Percentiles rank a stretch among this genome's conserved stretches.
Conservation (phyloP, 768 basidiomycete species). For the Clitopilus passeckerianus region DNA sequence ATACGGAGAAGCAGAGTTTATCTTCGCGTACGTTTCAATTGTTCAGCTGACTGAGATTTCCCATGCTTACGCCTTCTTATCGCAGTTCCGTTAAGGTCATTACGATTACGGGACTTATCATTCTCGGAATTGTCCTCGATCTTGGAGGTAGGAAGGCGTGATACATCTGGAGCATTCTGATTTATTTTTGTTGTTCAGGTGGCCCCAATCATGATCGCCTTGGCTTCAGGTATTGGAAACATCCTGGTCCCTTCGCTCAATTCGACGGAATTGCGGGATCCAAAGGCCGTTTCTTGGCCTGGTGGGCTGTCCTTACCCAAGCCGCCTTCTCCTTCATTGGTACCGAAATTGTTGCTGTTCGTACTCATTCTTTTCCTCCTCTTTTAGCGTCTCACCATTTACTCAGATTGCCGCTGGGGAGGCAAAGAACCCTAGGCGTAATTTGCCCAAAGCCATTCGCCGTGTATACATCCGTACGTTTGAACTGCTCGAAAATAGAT, state of each 20-base stretch:
- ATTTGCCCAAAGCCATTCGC: slow-evolving; percentile 59
- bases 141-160: slow-evolving; percentile 50
- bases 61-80: not conserved
- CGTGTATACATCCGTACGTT: slow-evolving; percentile 63
- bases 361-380: slow-evolving; percentile 14
- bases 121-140: slow-evolving; percentile 72
- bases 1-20: slow-evolving; percentile 84
- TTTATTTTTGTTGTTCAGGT: slow-evolving; percentile 30
- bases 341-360: slow-evolving; percentile 88
- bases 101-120: slow-evolving; percentile 69
- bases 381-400: not conserved
- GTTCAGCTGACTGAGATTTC: not conserved
- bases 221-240: slow-evolving; percentile 77
- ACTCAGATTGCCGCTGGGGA: slow-evolving; percentile 81
- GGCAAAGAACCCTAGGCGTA: slow-evolving; percentile 79
- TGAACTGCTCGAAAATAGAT: not conserved
- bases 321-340: slow-evolving; percentile 93
- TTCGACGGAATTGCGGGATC: slow-evolving; percentile 56
- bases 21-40: slow-evolving; percentile 63
- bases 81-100: slow-evolving; percentile 82
- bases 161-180: not conserved
- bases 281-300: slow-evolving; percentile 69
- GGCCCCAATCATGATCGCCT: slow-evolving; percentile 76
- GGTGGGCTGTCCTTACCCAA: slow-evolving; percentile 61
- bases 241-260: slow-evolving; percentile 88